Evolutionary conservation across 345 rosid genomes (phyloP), one percentile per base, ranked within the genome.

Genomic region (Lepidium africanum): DNA sequence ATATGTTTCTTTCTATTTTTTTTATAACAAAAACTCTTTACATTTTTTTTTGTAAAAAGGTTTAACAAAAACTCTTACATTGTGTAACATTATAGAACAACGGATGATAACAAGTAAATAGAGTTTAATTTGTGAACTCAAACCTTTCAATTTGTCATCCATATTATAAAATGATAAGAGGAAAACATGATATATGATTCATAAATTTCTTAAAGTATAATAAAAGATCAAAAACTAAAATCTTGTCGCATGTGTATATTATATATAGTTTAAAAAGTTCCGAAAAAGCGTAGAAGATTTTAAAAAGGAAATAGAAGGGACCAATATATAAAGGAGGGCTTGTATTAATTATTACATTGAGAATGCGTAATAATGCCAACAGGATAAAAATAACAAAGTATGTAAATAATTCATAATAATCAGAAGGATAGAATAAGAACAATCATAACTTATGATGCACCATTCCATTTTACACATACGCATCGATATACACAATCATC

Each of bases 311-410:
- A 39, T 17, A 59, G 45, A 59, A 66, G 68, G 73, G 73, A 74
- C 69, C n/a, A n/a, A n/a, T n/a, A 52, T 36, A 74, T 48, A 61
- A 72, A 73, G 54, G 71, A 57, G n/a, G 40, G 49, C 36, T 55
- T 69, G 32, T 76, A 81, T 82, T 37, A 77, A 81, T 82, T 37
- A 77, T 73, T 71, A 63, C 58, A 45, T 43, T 56, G 70, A 60
- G 78, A 82, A 82, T 55, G 83, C 80, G 78, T 55, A 77, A 82
- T 79, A 40, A 79, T 82, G 69, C 67, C 37, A 57, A 15, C 55
- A 43, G 4, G 41, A 2, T 30, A 63, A 56, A 25, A 69, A 30
- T 6, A 30, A 30, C 33, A 30, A 30, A 40, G 33, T 40, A 32
- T 12, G 38, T 73, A 27, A 10, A 50, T 14, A 27, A 72, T 46